A percentile compares a stretch with the other conserved stretches of the same genome.
Conservation (phyloP, 2,329 filamentous ascomycete genomes). For the Cercospora citrullina region DNA sequence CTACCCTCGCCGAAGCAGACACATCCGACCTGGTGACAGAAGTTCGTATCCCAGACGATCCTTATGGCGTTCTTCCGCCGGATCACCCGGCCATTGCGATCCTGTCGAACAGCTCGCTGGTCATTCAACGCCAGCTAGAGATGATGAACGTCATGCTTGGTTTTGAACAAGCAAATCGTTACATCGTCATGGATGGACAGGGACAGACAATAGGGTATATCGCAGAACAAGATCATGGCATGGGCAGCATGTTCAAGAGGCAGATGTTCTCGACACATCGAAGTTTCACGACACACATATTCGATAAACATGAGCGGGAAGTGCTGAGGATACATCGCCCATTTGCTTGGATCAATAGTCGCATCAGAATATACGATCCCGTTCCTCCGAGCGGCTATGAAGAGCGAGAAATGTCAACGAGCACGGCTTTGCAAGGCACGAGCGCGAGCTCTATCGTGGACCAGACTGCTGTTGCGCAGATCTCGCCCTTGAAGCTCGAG, state of each 20-base stretch:
- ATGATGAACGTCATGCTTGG: slow-evolving; percentile 67
- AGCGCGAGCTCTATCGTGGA: slow-evolving; percentile 46
- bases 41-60: slow-evolving; percentile 62
- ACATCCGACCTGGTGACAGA: slow-evolving; percentile 56
- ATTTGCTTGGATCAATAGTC: slow-evolving; percentile 63
- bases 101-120: slow-evolving; percentile 61
- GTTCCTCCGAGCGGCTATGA: slow-evolving; percentile 44
- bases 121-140: slow-evolving; percentile 64
- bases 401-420: slow-evolving; percentile 22
- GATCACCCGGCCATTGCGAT: slow-evolving; percentile 59
- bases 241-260: slow-evolving; percentile 57
- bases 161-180: slow-evolving; percentile 67
- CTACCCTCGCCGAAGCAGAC: slow-evolving; percentile 49
- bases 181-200: slow-evolving; percentile 64
- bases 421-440: slow-evolving; percentile 48
- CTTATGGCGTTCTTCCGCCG: slow-evolving; percentile 58
- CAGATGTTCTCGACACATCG: slow-evolving; percentile 64
- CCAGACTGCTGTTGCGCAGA: slow-evolving; percentile 48
- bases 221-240: slow-evolving; percentile 62
- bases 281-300: slow-evolving; percentile 65
- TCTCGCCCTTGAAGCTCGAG: slow-evolving; percentile 55
- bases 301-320: slow-evolving; percentile 61
- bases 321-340: slow-evolving; percentile 63
- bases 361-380: slow-evolving; percentile 58
- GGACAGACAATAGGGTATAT: slow-evolving; percentile 65